A percentile compares a stretch with the other conserved stretches of the same genome.
Evolutionary conservation across 129 eudicot genomes (phyloP).

Genomic region (Deinandra increscens): DNA sequence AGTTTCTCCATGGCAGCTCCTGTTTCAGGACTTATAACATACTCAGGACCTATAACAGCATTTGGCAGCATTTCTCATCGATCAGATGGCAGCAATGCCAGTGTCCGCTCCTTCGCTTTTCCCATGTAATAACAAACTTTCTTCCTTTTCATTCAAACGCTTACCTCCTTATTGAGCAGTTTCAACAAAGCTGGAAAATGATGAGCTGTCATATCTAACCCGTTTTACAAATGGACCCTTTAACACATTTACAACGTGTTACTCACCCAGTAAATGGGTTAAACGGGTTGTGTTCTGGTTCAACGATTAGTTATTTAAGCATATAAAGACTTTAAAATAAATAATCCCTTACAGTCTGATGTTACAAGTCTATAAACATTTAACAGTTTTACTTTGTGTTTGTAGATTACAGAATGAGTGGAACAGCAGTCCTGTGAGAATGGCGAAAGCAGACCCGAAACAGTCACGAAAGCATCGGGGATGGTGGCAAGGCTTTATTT

Average conservation of each 20-base stretch:
- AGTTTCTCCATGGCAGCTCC: conserved; percentile 54
- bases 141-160: not conserved
- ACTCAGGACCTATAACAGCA: conserved; percentile 51
- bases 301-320: not conserved
- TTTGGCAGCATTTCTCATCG: conserved; percentile 76
- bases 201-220: not conserved
- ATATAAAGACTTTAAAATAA: not conserved
- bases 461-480: conserved; percentile 46
- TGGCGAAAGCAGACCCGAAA: conserved; percentile 65
- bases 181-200: too few relatives aligned
- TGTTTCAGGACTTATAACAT: conserved; percentile 42
- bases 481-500: conserved; percentile 56
- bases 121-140: conserved; percentile 58
- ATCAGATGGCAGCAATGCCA: conserved; percentile 82
- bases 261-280: not conserved
- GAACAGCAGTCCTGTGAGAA: conserved; percentile 83
- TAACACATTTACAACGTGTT: not conserved
- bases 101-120: conserved; percentile 86
- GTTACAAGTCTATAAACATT: not conserved
- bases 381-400: conserved; percentile 6
- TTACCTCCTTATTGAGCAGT: too few relatives aligned
- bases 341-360: not conserved
- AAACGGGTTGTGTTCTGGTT: not conserved
- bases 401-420: conserved; percentile 73
- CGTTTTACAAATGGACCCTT: not conserved